These are phyloP conservation scores for Penicillium verrucosum DNA, from an alignment of 2,329 filamentous ascomycete genomes.

Conservation along the genomic window DNA sequence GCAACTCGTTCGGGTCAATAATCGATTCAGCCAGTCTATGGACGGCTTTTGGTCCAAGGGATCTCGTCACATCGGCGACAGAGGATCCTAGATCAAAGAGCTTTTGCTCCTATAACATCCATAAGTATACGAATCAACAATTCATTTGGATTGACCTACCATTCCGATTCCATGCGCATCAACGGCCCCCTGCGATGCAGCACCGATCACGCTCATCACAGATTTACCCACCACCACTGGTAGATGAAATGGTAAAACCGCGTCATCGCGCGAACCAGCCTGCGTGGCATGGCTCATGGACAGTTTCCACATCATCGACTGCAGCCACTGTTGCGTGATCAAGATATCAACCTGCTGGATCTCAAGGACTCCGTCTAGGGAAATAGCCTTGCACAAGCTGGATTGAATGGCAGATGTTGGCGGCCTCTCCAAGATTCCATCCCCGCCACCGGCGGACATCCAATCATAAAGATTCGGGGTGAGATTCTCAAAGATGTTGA, in stretches of 20 bases:
- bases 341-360: conserved; percentile 67
- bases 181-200: conserved; percentile 71
- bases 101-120: conserved; percentile 35
- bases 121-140: not conserved
- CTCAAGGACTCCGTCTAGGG: conserved; percentile 57
- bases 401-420: conserved; percentile 49
- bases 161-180: conserved; percentile 73
- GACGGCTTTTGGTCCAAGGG: conserved; percentile 28
- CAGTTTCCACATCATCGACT: conserved; percentile 69
- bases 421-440: conserved; percentile 29
- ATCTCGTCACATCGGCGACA: conserved; percentile 35
- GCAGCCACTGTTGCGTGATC: conserved; percentile 69
- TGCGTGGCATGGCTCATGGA: conserved; percentile 65
- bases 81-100: conserved; percentile 36
- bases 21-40: conserved; percentile 31
- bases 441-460: conserved; percentile 35
- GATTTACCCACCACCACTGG: conserved; percentile 63
- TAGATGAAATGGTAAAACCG: conserved; percentile 62
- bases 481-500: conserved; percentile 41
- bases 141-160: conserved; percentile 49
- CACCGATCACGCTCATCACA: conserved; percentile 63
- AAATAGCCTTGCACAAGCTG: conserved; percentile 52
- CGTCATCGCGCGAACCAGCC: conserved; percentile 53
- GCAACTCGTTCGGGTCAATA: conserved; percentile 34
- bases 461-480: conserved; percentile 39